Conservation (phyloP, 2,329 filamentous ascomycete genomes). For the Westerdykella sp. region DNA sequence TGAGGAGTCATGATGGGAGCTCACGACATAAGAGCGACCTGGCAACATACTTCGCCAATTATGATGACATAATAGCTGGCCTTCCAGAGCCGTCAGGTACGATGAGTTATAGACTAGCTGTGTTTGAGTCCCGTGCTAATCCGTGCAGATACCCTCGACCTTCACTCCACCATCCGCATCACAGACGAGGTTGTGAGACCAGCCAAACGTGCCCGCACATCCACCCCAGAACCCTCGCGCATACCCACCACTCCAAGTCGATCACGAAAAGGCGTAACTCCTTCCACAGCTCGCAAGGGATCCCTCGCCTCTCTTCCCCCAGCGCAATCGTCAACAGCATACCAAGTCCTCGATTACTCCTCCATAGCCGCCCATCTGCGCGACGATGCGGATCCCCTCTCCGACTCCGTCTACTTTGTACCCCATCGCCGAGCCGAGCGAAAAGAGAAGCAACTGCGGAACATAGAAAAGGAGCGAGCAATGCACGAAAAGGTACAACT, state of each 20-base stretch:
- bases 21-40: constrained; percentile 86
- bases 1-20: constrained; percentile 77
- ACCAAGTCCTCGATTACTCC: constrained; percentile 40
- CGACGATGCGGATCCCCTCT: constrained; percentile 48
- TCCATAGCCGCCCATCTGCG: constrained; percentile 31
- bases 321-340: constrained; percentile 26
- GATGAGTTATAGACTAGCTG: constrained; percentile 3
- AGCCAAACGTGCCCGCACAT: constrained; percentile 15
- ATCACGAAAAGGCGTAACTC: constrained; percentile 18
- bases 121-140: constrained; percentile 10
- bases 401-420: constrained; percentile 51
- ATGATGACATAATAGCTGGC: constrained; percentile 88
- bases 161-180: constrained; percentile 67
- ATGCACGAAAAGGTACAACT: constrained; percentile 62
- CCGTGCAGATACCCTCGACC: constrained; percentile 60
- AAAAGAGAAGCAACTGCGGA: constrained; percentile 62
- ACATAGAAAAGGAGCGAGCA: constrained; percentile 60
- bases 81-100: constrained; percentile 71
- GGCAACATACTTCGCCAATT: constrained; percentile 84
- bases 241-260: constrained; percentile 21
- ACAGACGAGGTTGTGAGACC: constrained; percentile 50
- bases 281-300: constrained; percentile 12
- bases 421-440: constrained; percentile 56
- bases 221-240: constrained; percentile 16
- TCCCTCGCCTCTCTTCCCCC: constrained; percentile 11